These are phyloP conservation scores for Dendrobium huoshanense DNA, from an alignment of 106 monocot genomes.

Conservation along the genomic window DNA sequence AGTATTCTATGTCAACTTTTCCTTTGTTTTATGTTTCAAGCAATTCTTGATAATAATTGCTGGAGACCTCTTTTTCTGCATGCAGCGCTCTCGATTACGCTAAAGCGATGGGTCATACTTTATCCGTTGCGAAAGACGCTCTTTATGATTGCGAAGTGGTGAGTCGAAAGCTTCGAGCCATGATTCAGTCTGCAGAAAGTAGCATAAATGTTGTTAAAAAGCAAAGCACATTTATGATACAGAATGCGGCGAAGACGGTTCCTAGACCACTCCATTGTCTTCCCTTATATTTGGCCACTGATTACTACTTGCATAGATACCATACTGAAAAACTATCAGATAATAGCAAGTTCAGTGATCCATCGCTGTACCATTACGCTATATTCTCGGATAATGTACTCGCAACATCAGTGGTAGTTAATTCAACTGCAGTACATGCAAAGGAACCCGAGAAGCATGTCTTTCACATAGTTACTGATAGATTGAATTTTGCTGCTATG, in stretches of 20 bases:
- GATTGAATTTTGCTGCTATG: constrained; percentile 64
- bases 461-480: constrained; percentile 73
- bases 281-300: constrained; percentile 45
- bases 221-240: constrained; percentile 52
- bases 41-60: not conserved
- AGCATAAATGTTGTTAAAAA: constrained; percentile 36
- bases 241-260: constrained; percentile 59
- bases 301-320: constrained; percentile 36
- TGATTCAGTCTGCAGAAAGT: constrained; percentile 46
- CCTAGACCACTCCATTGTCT: constrained; percentile 58
- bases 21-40: not conserved
- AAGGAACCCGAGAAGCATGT: constrained; percentile 66
- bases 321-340: constrained; percentile 14
- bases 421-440: constrained; percentile 44
- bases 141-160: constrained; percentile 26
- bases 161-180: constrained; percentile 34
- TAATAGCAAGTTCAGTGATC: constrained; percentile 39
- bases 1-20: constrained; percentile 16
- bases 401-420: constrained; percentile 64
- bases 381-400: constrained; percentile 83
- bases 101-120: constrained; percentile 46
- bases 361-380: constrained; percentile 66
- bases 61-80: not conserved
- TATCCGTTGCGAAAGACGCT: constrained; percentile 40
- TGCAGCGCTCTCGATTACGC: constrained; percentile 38